Evolutionary conservation across 2,329 filamentous ascomycete genomes (phyloP).

Genomic region (Phaeophleospora eucalypticola): DNA sequence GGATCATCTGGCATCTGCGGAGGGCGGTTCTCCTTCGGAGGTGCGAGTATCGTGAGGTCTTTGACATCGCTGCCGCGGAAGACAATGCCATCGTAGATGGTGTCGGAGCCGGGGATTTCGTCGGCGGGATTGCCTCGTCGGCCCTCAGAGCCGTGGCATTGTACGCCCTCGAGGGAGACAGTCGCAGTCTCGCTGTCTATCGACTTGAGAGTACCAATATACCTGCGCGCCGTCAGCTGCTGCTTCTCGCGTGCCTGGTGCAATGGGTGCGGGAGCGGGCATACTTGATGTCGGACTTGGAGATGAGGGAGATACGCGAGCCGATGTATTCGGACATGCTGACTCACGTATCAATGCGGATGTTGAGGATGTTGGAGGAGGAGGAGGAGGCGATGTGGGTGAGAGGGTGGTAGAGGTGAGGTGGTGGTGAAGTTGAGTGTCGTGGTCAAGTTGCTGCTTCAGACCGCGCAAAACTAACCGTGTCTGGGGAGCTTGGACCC

Average conservation of each 20-base stretch:
- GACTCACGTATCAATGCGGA: conserved; percentile 7
- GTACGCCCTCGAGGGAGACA: conserved; percentile 93
- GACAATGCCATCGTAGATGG: conserved; percentile 97
- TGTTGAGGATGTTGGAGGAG: conserved; percentile 7
- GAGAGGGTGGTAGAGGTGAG: background rate
- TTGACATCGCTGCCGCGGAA: conserved; percentile 98
- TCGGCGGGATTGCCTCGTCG: conserved; percentile 73
- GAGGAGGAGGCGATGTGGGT: conserved; percentile 7
- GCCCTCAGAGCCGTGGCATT: conserved; percentile 90
- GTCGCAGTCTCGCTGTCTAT: conserved; percentile 98
- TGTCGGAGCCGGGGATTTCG: conserved; percentile 78
- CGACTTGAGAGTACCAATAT: conserved; percentile 91
- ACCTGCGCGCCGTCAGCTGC: conserved; percentile 53
- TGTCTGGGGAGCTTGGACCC: background rate
- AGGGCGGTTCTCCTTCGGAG: conserved; percentile 63
- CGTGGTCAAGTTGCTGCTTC: background rate
- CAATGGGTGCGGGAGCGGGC: conserved; percentile 7
- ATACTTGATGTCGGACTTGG: conserved; percentile 94
- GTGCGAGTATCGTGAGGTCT: conserved; percentile 88
- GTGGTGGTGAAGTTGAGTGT: background rate
- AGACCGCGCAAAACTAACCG: background rate
- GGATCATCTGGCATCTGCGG: conserved; percentile 86
- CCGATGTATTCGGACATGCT: conserved; percentile 62
- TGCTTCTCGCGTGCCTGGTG: conserved; percentile 3
- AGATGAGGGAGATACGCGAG: conserved; percentile 93